Percentiles rank a stretch among this genome's conserved stretches.
Evolutionary conservation across 768 basidiomycete genomes (phyloP).

Genomic region (Psilocybe subaeruginosa): DNA sequence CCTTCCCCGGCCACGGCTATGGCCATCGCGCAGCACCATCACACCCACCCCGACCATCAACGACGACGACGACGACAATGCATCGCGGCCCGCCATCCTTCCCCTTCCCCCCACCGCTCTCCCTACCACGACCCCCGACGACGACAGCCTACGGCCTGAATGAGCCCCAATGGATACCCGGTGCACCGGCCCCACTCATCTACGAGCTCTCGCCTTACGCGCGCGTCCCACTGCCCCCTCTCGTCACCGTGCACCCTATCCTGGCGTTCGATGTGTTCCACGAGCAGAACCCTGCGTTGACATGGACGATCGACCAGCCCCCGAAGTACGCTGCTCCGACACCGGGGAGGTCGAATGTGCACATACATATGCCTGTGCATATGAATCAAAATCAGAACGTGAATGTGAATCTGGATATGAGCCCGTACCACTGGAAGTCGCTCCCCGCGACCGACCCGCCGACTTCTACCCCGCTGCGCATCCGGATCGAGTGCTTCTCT

Average conservation of each 20-base stretch:
- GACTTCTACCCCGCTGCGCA: not conserved
- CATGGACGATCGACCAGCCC: constrained; percentile 1
- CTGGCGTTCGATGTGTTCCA: not conserved
- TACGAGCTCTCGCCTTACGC: not conserved
- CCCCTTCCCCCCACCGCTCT: not conserved
- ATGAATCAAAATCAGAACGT: no score
- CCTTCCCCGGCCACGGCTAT: no score
- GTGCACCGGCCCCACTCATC: not conserved
- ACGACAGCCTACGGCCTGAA: constrained; percentile 1
- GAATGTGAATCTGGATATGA: no score
- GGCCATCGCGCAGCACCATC: not conserved
- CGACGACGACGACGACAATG: no score
- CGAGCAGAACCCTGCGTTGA: not conserved
- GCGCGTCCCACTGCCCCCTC: not conserved
- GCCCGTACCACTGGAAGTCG: constrained; percentile 4
- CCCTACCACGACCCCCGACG: not conserved
- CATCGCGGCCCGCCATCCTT: not conserved
- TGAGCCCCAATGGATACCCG: constrained; percentile 1
- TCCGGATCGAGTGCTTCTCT: not conserved
- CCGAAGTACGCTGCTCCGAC: not conserved
- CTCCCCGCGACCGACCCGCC: not conserved
- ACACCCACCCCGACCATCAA: no score
- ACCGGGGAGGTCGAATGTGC: not conserved
- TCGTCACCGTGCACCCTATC: not conserved
- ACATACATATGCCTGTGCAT: no score